These are phyloP conservation scores for Bryoerythrophyllum caledonicum DNA, from an alignment of 225 moss, liverwort and hornwort genomes.

Conservation along the genomic window DNA sequence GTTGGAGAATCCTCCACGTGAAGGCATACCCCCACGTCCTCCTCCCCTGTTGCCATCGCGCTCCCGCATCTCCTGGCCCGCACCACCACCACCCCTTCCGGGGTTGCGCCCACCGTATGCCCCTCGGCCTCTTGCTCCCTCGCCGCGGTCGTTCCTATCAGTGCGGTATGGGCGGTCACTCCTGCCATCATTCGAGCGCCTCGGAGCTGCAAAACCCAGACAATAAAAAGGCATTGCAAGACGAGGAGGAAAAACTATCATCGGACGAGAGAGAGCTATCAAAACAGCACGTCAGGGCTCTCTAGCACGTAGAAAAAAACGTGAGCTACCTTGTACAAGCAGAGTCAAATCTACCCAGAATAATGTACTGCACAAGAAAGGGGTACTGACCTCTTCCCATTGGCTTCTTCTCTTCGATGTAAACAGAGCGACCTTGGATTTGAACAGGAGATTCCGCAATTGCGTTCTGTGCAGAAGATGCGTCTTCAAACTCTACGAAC, in stretches of 20 bases:
- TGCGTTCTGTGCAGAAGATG: conserved; percentile 56
- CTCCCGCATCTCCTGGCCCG: conserved; percentile 29
- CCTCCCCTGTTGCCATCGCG: conserved; percentile 41
- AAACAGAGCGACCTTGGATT: conserved; percentile 30
- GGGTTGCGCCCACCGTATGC: conserved; percentile 35
- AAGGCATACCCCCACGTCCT: conserved; percentile 31
- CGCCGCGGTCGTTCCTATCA: conserved; percentile 29
- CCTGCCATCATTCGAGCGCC: conserved; percentile 28
- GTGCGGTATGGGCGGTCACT: conserved; percentile 38
- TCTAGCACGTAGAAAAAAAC: not conserved
- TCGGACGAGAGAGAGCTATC: too few species aligned
- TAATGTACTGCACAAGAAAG: not conserved
- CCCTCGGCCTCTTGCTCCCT: conserved; percentile 39
- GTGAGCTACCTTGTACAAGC: not conserved
- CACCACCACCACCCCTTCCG: conserved; percentile 35
- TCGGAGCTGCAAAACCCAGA: conserved; percentile 24
- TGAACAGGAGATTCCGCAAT: conserved; percentile 48
- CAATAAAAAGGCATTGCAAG: not conserved
- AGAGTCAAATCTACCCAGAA: not conserved
- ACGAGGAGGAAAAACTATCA: too few species aligned
- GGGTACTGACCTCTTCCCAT: conserved; percentile 30
- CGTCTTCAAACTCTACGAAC: conserved; percentile 77
- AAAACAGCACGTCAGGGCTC: not conserved
- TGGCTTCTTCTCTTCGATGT: conserved; percentile 42
- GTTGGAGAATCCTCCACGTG: conserved; percentile 33